Conservation (phyloP, 2,329 filamentous ascomycete species). For the Penicillium janthinellum region DNA sequence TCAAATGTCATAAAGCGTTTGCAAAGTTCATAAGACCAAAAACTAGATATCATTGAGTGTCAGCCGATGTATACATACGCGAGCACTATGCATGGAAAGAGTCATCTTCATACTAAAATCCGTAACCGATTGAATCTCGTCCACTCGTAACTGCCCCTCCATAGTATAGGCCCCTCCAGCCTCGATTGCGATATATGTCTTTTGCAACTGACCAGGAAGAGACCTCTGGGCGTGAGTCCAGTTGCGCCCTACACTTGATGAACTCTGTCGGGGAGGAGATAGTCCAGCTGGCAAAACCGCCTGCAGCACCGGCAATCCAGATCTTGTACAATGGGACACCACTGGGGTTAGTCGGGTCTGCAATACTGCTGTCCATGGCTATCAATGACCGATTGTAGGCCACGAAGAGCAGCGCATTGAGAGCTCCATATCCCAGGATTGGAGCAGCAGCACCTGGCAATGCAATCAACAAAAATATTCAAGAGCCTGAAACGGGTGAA, state of each 20-base stretch:
- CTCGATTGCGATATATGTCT: constrained; percentile 60
- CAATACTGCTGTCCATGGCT: constrained; percentile 53
- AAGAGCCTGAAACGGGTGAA: background rate
- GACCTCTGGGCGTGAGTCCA: constrained; percentile 50
- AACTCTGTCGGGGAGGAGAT: constrained; percentile 88
- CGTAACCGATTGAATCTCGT: constrained; percentile 89
- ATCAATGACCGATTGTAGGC: constrained; percentile 84
- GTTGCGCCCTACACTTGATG: constrained; percentile 84
- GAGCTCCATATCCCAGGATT: constrained; percentile 82
- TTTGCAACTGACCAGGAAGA: constrained; percentile 67
- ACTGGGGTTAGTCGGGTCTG: constrained; percentile 47
- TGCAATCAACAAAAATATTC: constrained; percentile 7
- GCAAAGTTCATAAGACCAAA: constrained; percentile 84
- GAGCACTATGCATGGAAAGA: constrained; percentile 5
- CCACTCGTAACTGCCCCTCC: constrained; percentile 80
- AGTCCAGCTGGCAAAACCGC: constrained; percentile 81
- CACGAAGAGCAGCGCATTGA: constrained; percentile 88
- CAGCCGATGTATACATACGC: background rate
- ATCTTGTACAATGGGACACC: constrained; percentile 63
- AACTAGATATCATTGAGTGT: constrained; percentile 49
- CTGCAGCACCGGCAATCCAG: constrained; percentile 77
- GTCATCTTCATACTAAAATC: constrained; percentile 69
- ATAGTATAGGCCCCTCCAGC: constrained; percentile 72
- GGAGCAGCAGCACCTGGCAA: constrained; percentile 75
- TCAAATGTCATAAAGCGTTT: constrained; percentile 59